Conservation (phyloP, 768 basidiomycete species). For the Asterophora lycoperdoides region DNA sequence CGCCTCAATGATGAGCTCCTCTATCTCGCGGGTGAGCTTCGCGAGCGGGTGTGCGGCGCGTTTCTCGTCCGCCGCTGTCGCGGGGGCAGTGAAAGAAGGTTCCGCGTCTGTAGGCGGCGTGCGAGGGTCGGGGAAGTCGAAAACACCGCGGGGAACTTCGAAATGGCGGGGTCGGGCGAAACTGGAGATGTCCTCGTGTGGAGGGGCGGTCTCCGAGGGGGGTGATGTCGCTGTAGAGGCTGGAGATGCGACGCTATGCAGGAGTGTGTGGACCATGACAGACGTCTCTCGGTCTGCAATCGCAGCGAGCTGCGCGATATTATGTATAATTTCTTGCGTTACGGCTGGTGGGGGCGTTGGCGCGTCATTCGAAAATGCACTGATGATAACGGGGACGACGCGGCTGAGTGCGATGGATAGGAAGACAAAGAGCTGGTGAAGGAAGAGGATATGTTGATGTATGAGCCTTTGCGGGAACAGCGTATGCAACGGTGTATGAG, state of each 20-base stretch:
- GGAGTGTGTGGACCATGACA: constrained; percentile 47
- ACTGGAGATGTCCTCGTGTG: constrained; percentile 30
- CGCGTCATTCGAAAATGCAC: constrained; percentile 50
- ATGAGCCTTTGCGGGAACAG: constrained; percentile 64
- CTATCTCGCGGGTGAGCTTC: too few relatives aligned
- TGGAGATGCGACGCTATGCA: constrained; percentile 46
- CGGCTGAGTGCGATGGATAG: constrained; percentile 67
- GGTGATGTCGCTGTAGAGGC: constrained; percentile 9
- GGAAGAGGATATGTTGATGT: constrained; percentile 72
- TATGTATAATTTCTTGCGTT: constrained; percentile 41
- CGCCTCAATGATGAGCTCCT: too few relatives aligned
- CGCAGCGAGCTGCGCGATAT: constrained; percentile 27
- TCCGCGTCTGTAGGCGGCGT: too few relatives aligned
- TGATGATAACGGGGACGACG: constrained; percentile 65
- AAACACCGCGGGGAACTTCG: constrained; percentile 10
- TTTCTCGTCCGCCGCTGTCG: too few relatives aligned
- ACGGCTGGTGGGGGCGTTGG: constrained; percentile 30
- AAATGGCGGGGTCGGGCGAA: constrained; percentile 36
- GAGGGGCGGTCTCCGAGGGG: constrained; percentile 14
- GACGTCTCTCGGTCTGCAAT: constrained; percentile 59
- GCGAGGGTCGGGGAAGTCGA: too few relatives aligned
- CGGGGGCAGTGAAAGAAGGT: too few relatives aligned
- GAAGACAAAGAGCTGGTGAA: constrained; percentile 76
- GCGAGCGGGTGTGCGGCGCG: too few relatives aligned
- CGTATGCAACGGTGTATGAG: constrained; percentile 17